These are phyloP conservation scores for Ophiocordyceps polyrhachis-furcata DNA, from an alignment of 2,329 filamentous ascomycete species.

Conservation along the genomic window DNA sequence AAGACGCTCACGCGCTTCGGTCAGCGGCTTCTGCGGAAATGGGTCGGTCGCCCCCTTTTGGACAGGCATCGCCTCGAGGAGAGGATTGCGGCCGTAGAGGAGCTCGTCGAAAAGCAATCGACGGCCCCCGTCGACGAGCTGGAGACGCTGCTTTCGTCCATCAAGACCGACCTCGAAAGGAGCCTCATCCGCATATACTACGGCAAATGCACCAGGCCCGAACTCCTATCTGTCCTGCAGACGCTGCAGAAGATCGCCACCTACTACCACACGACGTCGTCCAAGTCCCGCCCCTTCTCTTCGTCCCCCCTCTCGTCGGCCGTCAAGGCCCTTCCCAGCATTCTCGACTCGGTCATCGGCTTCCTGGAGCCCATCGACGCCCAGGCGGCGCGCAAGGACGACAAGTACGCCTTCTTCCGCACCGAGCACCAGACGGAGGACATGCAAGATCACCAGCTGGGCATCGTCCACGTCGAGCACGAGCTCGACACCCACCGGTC, in stretches of 20 bases:
- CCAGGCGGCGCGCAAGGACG: constrained; percentile 63
- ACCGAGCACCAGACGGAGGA: constrained; percentile 75
- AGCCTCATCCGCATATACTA: constrained; percentile 94
- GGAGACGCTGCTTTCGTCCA: constrained; percentile 48
- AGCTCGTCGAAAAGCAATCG: constrained; percentile 53
- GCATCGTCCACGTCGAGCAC: constrained; percentile 81
- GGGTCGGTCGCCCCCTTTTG: constrained; percentile 81
- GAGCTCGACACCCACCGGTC: constrained; percentile 63
- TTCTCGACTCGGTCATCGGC: constrained; percentile 50
- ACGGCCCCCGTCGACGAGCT: constrained; percentile 54
- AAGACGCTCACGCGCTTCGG: constrained; percentile 84
- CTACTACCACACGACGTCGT: constrained; percentile 48
- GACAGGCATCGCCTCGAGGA: constrained; percentile 58
- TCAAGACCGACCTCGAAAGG: constrained; percentile 73
- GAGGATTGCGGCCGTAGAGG: constrained; percentile 68
- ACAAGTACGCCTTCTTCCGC: constrained; percentile 88
- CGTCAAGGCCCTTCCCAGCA: constrained; percentile 56
- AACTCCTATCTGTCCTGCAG: constrained; percentile 71
- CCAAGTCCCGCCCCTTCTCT: constrained; percentile 51
- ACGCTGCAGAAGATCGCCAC: constrained; percentile 64
- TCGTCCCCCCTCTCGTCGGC: constrained; percentile 53
- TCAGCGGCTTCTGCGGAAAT: constrained; percentile 73
- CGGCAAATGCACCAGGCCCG: constrained; percentile 79
- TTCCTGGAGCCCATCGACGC: constrained; percentile 76
- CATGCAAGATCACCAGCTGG: constrained; percentile 74